Evolutionary conservation across 2,329 filamentous ascomycete genomes (phyloP).

Genomic region (Colletotrichum eleusines): DNA sequence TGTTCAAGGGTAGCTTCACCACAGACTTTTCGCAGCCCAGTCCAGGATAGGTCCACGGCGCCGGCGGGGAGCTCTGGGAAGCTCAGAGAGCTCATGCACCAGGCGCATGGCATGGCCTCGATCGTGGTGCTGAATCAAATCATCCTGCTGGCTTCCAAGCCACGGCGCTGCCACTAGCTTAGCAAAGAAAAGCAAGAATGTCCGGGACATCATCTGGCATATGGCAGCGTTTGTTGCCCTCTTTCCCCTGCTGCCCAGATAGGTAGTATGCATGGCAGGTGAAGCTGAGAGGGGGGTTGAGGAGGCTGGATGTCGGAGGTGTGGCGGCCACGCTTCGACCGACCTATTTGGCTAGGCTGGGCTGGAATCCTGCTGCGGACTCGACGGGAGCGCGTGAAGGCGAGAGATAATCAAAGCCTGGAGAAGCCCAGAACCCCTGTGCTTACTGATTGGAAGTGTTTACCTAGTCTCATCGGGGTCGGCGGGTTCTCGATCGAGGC

Average conservation of each 20-base stretch:
- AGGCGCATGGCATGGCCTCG: neutral
- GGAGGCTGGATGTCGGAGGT: constrained; percentile 2
- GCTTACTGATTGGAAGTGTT: constrained; percentile 9
- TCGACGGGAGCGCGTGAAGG: constrained; percentile 23
- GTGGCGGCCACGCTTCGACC: constrained; percentile 31
- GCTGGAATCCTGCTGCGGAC: constrained; percentile 18
- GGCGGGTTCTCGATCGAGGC: constrained; percentile 22
- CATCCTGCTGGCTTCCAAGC: constrained; percentile 25
- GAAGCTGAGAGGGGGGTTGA: neutral
- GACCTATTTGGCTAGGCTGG: constrained; percentile 20
- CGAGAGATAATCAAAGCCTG: neutral
- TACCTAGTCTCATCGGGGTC: constrained; percentile 15
- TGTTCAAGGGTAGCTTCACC: constrained; percentile 11
- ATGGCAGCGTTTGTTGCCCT: constrained; percentile 6
- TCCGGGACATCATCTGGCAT: constrained; percentile 31
- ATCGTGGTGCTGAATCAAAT: constrained; percentile 22
- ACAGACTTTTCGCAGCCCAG: neutral
- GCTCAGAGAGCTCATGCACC: neutral
- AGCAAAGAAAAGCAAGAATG: constrained; percentile 29
- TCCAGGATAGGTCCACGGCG: neutral
- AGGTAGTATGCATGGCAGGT: neutral
- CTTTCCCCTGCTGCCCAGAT: neutral
- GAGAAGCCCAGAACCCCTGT: constrained; percentile 6
- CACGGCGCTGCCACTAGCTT: constrained; percentile 34
- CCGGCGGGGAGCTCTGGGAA: neutral